Evolutionary conservation across 1,139 yeast genomes (phyloP).

Genomic region (Hansenula sp.): DNA sequence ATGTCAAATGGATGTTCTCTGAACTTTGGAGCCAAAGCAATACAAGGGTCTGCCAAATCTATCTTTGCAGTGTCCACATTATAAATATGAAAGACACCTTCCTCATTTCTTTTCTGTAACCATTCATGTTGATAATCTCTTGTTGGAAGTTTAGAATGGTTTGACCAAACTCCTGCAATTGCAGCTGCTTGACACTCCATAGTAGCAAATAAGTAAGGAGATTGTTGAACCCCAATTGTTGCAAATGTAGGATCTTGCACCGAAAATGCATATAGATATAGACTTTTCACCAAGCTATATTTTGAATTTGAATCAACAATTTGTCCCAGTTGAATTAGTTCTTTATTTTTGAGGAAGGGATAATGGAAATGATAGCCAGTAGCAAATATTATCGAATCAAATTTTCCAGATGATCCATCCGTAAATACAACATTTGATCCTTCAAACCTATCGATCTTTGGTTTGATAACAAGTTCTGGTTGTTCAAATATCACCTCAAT

Average conservation of each 20-base stretch:
- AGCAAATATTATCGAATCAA: constrained; percentile 34
- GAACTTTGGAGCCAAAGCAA: no score
- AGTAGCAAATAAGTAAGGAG: constrained; percentile 25
- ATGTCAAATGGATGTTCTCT: no score
- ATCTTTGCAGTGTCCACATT: no score
- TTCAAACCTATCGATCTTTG: constrained; percentile 23
- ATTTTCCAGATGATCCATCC: constrained; percentile 1
- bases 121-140: constrained; percentile 3
- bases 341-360: constrained; percentile 33
- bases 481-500: constrained; percentile 6
- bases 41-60: no score
- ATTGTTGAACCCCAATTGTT: constrained; percentile 34
- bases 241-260: constrained; percentile 32
- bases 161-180: constrained; percentile 22
- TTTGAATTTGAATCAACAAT: neutral
- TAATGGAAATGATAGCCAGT: constrained; percentile 38
- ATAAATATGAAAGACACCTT: no score
- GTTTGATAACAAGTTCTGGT: constrained; percentile 32
- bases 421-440: constrained; percentile 19
- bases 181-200: constrained; percentile 36
- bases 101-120: neutral
- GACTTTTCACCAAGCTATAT: constrained; percentile 4
- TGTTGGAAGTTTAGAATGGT: neutral
- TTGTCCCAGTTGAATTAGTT: constrained; percentile 16
- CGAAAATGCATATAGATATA: constrained; percentile 35